These are phyloP conservation scores for Corynascus novoguineensis DNA, from an alignment of 495 filamentous ascomycete species.

Conservation along the genomic window DNA sequence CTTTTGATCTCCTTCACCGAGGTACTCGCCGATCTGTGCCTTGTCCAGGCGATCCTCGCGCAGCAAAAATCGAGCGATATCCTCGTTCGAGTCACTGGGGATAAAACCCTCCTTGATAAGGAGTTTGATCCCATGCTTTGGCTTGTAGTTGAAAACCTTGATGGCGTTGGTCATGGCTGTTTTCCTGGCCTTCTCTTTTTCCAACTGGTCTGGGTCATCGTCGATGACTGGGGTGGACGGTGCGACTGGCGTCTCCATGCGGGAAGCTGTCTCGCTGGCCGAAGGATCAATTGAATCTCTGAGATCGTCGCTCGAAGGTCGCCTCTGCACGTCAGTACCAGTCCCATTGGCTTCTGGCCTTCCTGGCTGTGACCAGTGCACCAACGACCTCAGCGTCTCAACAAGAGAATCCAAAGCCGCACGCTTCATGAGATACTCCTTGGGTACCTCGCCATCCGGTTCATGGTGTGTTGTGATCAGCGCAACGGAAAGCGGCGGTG, in stretches of 20 bases:
- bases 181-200: slow-evolving; percentile 89
- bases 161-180: slow-evolving; percentile 84
- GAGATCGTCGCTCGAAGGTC: slow-evolving; percentile 66
- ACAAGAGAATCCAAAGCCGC: slow-evolving; percentile 83
- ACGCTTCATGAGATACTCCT: slow-evolving; percentile 82
- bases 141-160: slow-evolving; percentile 95
- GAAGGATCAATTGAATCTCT: slow-evolving; percentile 75
- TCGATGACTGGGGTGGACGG: slow-evolving; percentile 71
- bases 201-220: slow-evolving; percentile 86
- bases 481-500: slow-evolving; percentile 76
- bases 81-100: slow-evolving; percentile 61
- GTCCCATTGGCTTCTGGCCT: slow-evolving; percentile 53
- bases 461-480: slow-evolving; percentile 58
- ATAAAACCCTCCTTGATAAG: slow-evolving; percentile 85
- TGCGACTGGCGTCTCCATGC: slow-evolving; percentile 56
- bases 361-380: slow-evolving; percentile 84
- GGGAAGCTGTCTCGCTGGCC: slow-evolving; percentile 42
- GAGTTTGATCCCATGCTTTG: slow-evolving; percentile 85
- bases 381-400: slow-evolving; percentile 78
- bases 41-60: slow-evolving; percentile 76
- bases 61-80: slow-evolving; percentile 80
- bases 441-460: slow-evolving; percentile 62
- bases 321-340: slow-evolving; percentile 48
- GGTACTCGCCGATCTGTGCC: slow-evolving; percentile 84
- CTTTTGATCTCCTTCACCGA: slow-evolving; percentile 86